Base-by-base conservation (phyloP, 1,284 basidiomycete species). In the Porogramme epimiltina region DNA sequence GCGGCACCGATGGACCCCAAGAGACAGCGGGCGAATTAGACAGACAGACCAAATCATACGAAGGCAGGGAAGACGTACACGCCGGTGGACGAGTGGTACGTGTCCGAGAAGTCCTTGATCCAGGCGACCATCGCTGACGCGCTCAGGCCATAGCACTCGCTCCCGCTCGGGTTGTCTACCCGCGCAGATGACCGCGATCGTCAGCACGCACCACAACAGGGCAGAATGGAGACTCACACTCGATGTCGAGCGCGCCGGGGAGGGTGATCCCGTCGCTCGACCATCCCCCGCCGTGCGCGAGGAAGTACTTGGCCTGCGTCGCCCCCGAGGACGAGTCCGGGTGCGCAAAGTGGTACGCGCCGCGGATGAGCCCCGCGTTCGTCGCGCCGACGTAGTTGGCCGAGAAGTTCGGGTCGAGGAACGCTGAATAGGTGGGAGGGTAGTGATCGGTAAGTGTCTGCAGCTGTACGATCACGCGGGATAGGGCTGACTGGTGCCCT, bases 181-280 rank as follows among this genome's bases (percentile, higher is more conserved):
- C 26, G 15, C 46, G 25, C 19, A 11, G 16, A n/a, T n/a, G n/a
- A n/a, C n/a, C n/a, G n/a, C n/a, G n/a, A n/a, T 18, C 22, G 3
- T 44, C 3, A 5, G 39, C 13, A 19, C 11, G 20, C 23, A 33
- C 31, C 4, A 24, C 22, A 31, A 36, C 28, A 16, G n/a, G 42
- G 11, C 22, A 18, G 3, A 24, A 13, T 2, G 26, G 25, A 16
- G 10, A 63, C 73, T 25, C 41, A 83, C 82, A 78, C 60, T 86
- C 83, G 47, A 87, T 78, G 56, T 87, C 84, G 11, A 87, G 67
- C n/a, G 78, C 80, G 15, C 84, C 84, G 20, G 85, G 84, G 11
- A 85, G 79, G 20, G 84, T 87, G 40, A 76, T 78, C 3, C 79
- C 82, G 62, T 85, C 82, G 9, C 66, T 66, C 31, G 73, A 74